These are phyloP conservation scores for Stylosanthes scabra DNA, from an alignment of 331 rosid species.

Conservation along the genomic window DNA sequence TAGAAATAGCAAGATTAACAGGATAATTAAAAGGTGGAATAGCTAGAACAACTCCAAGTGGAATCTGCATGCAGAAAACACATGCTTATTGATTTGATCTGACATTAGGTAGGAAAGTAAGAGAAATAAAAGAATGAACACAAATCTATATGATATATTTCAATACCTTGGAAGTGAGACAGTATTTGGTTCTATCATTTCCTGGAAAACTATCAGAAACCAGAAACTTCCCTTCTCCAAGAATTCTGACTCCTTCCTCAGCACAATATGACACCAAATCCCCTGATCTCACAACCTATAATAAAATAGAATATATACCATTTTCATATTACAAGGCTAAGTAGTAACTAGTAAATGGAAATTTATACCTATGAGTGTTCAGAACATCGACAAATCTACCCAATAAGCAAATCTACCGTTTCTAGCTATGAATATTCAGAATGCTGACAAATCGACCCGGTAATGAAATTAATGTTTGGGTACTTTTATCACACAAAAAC, in stretches of 20 bases:
- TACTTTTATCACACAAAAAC: too few species aligned
- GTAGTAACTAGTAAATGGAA: background rate
- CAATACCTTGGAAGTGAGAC: constrained; percentile 73
- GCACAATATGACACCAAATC: constrained; percentile 86
- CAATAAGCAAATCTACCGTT: too few species aligned
- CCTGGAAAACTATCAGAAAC: constrained; percentile 79
- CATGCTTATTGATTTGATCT: constrained; percentile 8
- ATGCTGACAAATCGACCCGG: too few species aligned
- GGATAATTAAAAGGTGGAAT: constrained; percentile 95
- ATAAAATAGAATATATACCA: constrained; percentile 14
- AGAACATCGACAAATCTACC: too few species aligned
- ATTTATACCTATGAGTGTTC: background rate
- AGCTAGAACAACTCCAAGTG: constrained; percentile 85
- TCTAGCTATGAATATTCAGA: too few species aligned
- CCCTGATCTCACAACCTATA: constrained; percentile 84
- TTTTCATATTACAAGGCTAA: background rate
- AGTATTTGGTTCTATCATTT: constrained; percentile 86
- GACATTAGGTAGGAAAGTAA: background rate
- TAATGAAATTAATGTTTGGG: too few species aligned
- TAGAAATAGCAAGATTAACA: constrained; percentile 88
- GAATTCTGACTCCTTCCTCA: constrained; percentile 72
- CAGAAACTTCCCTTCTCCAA: constrained; percentile 73
- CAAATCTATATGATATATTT: background rate
- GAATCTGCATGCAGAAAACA: constrained; percentile 61
- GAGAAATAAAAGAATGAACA: background rate